Percentiles rank a stretch among this genome's conserved stretches.
Conservation (phyloP, 352 stramenopile species). For the Globisporangium megalacanthum region DNA sequence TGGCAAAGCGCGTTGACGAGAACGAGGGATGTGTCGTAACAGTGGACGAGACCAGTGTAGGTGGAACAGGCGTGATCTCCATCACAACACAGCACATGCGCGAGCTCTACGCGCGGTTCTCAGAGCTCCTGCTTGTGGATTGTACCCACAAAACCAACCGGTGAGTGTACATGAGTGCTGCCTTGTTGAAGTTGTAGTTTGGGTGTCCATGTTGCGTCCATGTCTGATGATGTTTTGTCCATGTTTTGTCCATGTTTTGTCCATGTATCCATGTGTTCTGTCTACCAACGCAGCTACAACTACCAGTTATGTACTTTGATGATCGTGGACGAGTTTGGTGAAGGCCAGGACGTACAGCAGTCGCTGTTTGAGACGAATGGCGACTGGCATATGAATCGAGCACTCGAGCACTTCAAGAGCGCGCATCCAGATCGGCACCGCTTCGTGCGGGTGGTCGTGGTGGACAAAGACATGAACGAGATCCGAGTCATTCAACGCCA, state of each 20-base stretch:
- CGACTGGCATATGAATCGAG: slow-evolving; percentile 20
- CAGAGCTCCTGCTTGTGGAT: slow-evolving; percentile 12
- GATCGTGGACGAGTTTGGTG: slow-evolving; percentile 15
- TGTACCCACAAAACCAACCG: slow-evolving; percentile 21
- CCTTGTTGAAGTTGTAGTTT: too few relatives aligned
- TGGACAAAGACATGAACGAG: slow-evolving; percentile 26
- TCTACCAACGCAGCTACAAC: slow-evolving; percentile 10
- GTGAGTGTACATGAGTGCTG: background rate
- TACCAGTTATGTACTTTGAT: slow-evolving; percentile 22
- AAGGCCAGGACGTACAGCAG: slow-evolving; percentile 12
- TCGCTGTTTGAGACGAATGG: slow-evolving; percentile 16
- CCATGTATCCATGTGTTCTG: background rate
- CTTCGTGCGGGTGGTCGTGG: slow-evolving; percentile 16
- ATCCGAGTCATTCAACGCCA: slow-evolving; percentile 14
- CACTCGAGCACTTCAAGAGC: slow-evolving; percentile 9
- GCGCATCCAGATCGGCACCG: slow-evolving; percentile 5
- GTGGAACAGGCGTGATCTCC: slow-evolving; percentile 13
- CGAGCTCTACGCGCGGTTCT: slow-evolving; percentile 4
- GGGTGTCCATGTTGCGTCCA: too few relatives aligned
- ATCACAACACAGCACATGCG: slow-evolving; percentile 8
- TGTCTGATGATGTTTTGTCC: slow-evolving; percentile 3
- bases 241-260: slow-evolving; percentile 9
- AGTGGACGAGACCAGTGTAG: slow-evolving; percentile 2
- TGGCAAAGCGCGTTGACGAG: background rate
- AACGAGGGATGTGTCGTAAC: background rate